Conservation (phyloP, 345 rosid genomes). For the Eucalyptus cladocalyx region DNA sequence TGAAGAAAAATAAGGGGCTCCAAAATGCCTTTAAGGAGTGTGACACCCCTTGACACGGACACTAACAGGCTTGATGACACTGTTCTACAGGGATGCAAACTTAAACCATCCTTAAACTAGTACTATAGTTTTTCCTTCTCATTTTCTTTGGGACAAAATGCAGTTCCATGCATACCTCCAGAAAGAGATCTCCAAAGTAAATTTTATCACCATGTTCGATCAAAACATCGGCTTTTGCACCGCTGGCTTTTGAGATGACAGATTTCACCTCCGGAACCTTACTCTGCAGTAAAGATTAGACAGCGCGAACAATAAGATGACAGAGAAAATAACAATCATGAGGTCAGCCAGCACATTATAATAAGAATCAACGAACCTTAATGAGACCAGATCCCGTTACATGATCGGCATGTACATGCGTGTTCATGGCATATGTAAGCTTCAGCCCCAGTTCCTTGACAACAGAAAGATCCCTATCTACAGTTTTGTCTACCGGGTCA, state of each 20-base stretch:
- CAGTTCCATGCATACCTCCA: constrained; percentile 35
- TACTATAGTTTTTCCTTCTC: not conserved
- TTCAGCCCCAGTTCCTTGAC: constrained; percentile 64
- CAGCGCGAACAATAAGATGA: not conserved
- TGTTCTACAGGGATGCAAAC: not conserved
- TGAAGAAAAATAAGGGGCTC: not conserved
- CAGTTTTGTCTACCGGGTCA: constrained; percentile 90
- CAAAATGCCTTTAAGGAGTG: not conserved
- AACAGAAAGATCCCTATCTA: constrained; percentile 69
- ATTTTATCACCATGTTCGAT: constrained; percentile 65
- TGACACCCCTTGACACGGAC: not conserved
- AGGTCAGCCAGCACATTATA: not conserved
- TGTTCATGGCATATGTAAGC: constrained; percentile 77
- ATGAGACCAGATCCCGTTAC: constrained; percentile 84
- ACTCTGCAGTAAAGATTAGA: constrained; percentile 19
- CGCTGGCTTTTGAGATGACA: constrained; percentile 69
- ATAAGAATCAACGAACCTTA: constrained; percentile 30
- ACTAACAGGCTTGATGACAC: not conserved
- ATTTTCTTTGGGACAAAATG: not conserved
- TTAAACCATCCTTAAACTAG: not conserved
- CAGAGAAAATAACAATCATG: not conserved
- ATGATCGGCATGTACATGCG: constrained; percentile 99
- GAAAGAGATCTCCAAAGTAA: constrained; percentile 49
- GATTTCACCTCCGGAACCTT: constrained; percentile 56
- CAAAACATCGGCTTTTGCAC: constrained; percentile 68